Evolutionary conservation across 148 eudicot genomes (phyloP).

Genomic region (Gaultheria prostrata): DNA sequence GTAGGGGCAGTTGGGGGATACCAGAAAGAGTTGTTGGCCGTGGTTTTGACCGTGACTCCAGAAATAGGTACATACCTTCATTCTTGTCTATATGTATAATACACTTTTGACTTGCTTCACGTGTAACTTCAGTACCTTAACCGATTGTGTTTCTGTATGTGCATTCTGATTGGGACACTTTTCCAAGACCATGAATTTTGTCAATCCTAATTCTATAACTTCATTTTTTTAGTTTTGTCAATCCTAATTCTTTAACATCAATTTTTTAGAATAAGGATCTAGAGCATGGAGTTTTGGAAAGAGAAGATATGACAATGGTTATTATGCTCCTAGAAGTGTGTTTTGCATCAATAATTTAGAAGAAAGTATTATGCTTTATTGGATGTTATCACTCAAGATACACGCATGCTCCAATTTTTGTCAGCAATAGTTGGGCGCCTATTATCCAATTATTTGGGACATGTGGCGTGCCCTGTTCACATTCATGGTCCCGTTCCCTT

Average conservation of each 20-base stretch:
- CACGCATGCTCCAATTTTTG: background rate
- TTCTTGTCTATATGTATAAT: background rate
- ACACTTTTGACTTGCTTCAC: background rate
- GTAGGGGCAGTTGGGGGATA: conserved; percentile 42
- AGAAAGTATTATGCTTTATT: background rate
- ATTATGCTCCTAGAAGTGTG: background rate
- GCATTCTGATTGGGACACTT: background rate
- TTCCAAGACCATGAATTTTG: background rate
- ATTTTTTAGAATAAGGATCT: background rate
- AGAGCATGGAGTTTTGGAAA: background rate
- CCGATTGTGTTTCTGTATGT: background rate
- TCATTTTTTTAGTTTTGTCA: background rate
- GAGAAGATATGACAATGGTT: background rate
- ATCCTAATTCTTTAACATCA: background rate
- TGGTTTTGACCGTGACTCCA: conserved; percentile 35
- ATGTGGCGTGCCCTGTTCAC: background rate
- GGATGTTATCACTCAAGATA: background rate
- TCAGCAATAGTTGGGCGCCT: background rate
- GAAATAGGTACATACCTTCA: conserved; percentile 40
- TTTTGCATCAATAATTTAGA: background rate
- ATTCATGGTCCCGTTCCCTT: background rate
- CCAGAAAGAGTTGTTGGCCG: conserved; percentile 25
- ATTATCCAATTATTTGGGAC: background rate
- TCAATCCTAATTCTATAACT: background rate
- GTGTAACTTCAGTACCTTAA: background rate